Conservation (phyloP, 2,329 filamentous ascomycete genomes). For the Blastomyces emzantsi region DNA sequence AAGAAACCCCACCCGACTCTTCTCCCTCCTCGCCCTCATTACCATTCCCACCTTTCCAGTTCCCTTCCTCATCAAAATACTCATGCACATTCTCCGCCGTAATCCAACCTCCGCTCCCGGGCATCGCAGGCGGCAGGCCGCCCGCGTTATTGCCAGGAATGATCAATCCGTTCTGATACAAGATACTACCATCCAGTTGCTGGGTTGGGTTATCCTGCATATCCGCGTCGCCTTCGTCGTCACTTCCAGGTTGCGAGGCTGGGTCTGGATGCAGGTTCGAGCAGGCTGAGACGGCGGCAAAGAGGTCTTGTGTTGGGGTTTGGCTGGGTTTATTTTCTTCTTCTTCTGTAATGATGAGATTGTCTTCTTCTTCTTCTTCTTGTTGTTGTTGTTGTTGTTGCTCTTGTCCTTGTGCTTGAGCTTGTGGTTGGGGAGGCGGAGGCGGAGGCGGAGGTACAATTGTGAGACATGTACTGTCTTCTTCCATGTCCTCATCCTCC, state of each 20-base stretch:
- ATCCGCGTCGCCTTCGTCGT: slow-evolving; percentile 24
- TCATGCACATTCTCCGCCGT: slow-evolving; percentile 85
- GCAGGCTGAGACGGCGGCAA: slow-evolving; percentile 39
- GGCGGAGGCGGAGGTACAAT: slow-evolving; percentile 32
- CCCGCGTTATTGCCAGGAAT: slow-evolving; percentile 28
- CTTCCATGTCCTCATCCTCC: slow-evolving; percentile 31
- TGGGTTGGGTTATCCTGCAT: slow-evolving; percentile 18
- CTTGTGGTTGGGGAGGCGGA: neutral
- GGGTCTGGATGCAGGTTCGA: slow-evolving; percentile 43
- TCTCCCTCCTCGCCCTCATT: slow-evolving; percentile 51
- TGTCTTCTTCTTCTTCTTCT: neutral
- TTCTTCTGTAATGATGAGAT: slow-evolving; percentile 13
- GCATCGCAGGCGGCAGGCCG: slow-evolving; percentile 39
- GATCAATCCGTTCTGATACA: slow-evolving; percentile 33
- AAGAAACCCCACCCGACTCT: slow-evolving; percentile 48
- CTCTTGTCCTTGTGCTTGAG: slow-evolving; percentile 12
- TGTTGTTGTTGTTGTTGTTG: neutral
- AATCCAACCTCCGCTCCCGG: slow-evolving; percentile 48
- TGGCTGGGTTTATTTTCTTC: slow-evolving; percentile 25
- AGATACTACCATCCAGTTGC: slow-evolving; percentile 14
- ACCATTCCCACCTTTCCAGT: slow-evolving; percentile 62
- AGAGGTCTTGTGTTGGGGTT: slow-evolving; percentile 35
- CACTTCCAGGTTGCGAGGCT: slow-evolving; percentile 28
- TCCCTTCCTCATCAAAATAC: slow-evolving; percentile 71
- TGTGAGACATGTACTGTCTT: slow-evolving; percentile 36